These are phyloP conservation scores for Solanum gandarillasii DNA, from an alignment of 257 asterid species.

Conservation along the genomic window DNA sequence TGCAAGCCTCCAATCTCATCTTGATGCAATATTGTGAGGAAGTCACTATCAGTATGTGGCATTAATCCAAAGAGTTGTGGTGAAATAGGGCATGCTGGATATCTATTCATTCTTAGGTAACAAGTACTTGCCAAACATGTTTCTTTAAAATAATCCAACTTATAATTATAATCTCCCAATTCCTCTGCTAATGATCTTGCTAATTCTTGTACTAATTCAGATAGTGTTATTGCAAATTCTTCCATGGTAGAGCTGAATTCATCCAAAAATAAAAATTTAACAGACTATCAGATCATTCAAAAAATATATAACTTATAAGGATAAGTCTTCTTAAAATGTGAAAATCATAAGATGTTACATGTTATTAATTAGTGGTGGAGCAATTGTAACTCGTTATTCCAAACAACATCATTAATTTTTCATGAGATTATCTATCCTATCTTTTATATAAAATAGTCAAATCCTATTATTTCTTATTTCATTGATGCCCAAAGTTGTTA, in stretches of 20 bases:
- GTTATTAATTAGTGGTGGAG: background rate
- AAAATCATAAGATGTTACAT: background rate
- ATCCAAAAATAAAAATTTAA: background rate
- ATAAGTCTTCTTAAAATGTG: background rate
- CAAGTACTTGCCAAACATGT: slow-evolving; percentile 44
- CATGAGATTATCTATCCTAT: too few species aligned
- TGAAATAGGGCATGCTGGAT: slow-evolving; percentile 53
- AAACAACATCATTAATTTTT: too few species aligned
- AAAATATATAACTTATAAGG: background rate
- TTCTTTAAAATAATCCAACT: slow-evolving; percentile 35
- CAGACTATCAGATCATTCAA: background rate
- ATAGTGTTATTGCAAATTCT: slow-evolving; percentile 34
- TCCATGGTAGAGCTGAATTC: slow-evolving; percentile 55
- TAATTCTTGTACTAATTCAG: slow-evolving; percentile 39
- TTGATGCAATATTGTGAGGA: slow-evolving; percentile 72
- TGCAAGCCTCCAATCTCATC: slow-evolving; percentile 82
- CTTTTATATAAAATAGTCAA: background rate
- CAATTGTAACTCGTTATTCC: background rate
- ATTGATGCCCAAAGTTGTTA: background rate
- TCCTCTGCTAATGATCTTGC: slow-evolving; percentile 54
- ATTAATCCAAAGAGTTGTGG: slow-evolving; percentile 45
- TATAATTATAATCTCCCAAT: slow-evolving; percentile 13
- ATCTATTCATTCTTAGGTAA: slow-evolving; percentile 73
- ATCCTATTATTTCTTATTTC: background rate
- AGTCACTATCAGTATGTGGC: slow-evolving; percentile 85